Conservation (phyloP, 352 stramenopile species). For the Phytophthora cajani region DNA sequence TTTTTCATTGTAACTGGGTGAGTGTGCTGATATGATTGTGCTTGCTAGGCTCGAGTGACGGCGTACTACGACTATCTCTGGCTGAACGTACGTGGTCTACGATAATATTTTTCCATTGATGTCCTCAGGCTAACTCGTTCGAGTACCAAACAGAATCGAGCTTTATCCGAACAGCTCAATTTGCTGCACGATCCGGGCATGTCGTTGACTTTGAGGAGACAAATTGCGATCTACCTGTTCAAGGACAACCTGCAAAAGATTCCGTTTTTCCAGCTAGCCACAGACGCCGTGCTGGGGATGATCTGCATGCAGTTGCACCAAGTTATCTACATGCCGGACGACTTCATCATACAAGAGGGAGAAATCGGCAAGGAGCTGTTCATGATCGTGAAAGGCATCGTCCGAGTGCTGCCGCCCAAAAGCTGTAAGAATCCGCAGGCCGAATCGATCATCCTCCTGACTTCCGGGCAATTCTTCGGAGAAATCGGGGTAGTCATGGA, state of each 20-base stretch:
- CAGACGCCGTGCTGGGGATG: slow-evolving; percentile 66
- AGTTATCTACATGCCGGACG: slow-evolving; percentile 72
- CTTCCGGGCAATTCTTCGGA: slow-evolving; percentile 49
- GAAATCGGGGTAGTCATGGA: slow-evolving; percentile 77
- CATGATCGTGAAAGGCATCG: slow-evolving; percentile 78
- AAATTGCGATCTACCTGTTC: slow-evolving; percentile 76
- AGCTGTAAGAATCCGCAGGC: slow-evolving; percentile 29
- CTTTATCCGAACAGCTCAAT: slow-evolving; percentile 64
- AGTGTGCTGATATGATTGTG: neutral
- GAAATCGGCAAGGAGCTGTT: slow-evolving; percentile 77
- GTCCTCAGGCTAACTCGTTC: neutral
- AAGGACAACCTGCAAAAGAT: slow-evolving; percentile 77
- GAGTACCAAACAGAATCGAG: slow-evolving; percentile 41
- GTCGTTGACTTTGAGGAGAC: slow-evolving; percentile 57
- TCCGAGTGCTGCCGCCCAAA: slow-evolving; percentile 60
- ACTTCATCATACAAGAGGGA: slow-evolving; percentile 68
- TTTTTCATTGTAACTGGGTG: neutral
- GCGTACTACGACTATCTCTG: slow-evolving; percentile 83
- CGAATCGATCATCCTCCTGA: slow-evolving; percentile 64
- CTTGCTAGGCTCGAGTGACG: slow-evolving; percentile 44
- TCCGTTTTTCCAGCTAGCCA: slow-evolving; percentile 73
- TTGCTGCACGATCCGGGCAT: slow-evolving; percentile 71
- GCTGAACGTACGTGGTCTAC: slow-evolving; percentile 50
- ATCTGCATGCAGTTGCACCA: slow-evolving; percentile 76
- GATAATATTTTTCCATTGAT: neutral